Evolutionary conservation across 2,329 filamentous ascomycete genomes (phyloP).

Genomic region (Aspergillus unguis): DNA sequence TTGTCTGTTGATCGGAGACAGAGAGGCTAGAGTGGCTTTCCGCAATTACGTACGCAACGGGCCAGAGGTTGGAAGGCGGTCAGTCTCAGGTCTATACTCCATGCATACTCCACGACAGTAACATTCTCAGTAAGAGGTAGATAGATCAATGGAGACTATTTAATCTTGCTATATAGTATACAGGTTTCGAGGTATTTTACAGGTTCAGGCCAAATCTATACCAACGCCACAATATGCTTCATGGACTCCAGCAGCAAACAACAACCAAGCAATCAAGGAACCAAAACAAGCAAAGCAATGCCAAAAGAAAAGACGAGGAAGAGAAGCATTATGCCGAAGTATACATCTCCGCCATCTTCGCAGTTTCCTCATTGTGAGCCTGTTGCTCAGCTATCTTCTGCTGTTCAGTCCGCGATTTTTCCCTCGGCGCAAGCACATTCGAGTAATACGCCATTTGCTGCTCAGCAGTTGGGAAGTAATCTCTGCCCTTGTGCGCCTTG

Average conservation of each 20-base stretch:
- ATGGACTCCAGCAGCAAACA: neutral
- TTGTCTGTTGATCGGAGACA: slow-evolving; percentile 8
- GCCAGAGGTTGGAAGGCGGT: slow-evolving; percentile 21
- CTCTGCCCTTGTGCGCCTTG: too few relatives aligned
- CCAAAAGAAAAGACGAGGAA: neutral
- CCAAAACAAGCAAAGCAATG: neutral
- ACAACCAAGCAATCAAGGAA: neutral
- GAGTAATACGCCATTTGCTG: neutral
- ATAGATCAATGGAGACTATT: too few relatives aligned
- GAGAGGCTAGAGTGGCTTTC: slow-evolving; percentile 41
- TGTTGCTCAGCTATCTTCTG: too few relatives aligned
- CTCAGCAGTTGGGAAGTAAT: neutral
- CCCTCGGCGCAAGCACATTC: too few relatives aligned
- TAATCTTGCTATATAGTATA: neutral
- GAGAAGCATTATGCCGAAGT: neutral
- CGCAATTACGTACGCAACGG: slow-evolving; percentile 30
- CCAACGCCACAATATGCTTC: slow-evolving; percentile 20
- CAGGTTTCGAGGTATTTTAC: neutral
- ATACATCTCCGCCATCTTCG: too few relatives aligned
- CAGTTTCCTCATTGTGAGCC: too few relatives aligned
- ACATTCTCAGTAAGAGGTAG: too few relatives aligned
- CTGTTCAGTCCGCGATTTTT: too few relatives aligned
- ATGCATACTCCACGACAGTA: too few relatives aligned
- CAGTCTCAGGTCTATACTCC: neutral
- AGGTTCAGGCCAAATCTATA: neutral